A percentile compares a stretch with the other conserved stretches of the same genome.
Evolutionary conservation across 345 rosid species (phyloP).

Genomic region (Trapa bicornis): DNA sequence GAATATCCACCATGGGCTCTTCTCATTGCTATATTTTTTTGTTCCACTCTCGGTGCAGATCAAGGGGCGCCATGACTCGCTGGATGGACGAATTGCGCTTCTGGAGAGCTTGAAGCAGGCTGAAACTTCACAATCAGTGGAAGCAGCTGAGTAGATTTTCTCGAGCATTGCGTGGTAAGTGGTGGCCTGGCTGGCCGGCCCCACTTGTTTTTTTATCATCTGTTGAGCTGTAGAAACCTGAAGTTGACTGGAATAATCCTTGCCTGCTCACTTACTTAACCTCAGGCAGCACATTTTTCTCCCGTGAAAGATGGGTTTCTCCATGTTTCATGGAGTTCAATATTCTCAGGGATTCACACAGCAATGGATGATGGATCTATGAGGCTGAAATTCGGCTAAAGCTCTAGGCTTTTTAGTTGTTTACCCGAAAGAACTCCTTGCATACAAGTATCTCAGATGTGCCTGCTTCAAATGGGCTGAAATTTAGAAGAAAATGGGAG

Average conservation of each 20-base stretch:
- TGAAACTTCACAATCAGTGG: slow-evolving; percentile 47
- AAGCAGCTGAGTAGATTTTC: slow-evolving; percentile 41
- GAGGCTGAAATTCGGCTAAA: no score
- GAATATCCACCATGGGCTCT: not conserved
- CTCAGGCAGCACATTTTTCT: not conserved
- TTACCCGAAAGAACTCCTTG: no score
- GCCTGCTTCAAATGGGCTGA: no score
- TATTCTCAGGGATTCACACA: no score
- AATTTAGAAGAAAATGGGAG: no score
- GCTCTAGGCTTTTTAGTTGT: no score
- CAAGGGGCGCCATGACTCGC: slow-evolving; percentile 46
- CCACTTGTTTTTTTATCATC: not conserved
- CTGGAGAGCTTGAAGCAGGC: slow-evolving; percentile 69
- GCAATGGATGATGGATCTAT: not conserved
- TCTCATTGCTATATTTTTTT: not conserved
- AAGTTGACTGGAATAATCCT: not conserved
- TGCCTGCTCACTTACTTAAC: not conserved
- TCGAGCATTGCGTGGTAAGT: slow-evolving; percentile 1
- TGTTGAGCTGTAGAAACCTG: not conserved
- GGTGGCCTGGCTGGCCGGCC: not conserved
- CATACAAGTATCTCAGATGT: no score
- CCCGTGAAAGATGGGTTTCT: not conserved
- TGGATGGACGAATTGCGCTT: slow-evolving; percentile 56
- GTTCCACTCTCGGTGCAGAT: slow-evolving; percentile 27
- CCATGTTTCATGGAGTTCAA: not conserved